These are phyloP conservation scores for Globisporangium megalacanthum DNA, from an alignment of 352 stramenopile genomes.

Conservation along the genomic window DNA sequence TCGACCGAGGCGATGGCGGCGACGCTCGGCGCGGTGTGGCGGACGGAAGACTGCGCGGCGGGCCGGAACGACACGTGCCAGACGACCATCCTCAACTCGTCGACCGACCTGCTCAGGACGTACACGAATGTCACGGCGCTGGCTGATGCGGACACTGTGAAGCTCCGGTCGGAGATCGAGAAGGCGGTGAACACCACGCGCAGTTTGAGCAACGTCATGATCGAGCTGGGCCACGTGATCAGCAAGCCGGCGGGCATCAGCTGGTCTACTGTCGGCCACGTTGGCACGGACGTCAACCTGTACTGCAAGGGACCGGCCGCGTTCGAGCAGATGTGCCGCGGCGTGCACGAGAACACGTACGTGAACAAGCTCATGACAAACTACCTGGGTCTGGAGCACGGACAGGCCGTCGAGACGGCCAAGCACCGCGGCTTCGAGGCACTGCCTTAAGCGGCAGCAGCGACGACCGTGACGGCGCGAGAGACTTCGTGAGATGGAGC, in stretches of 20 bases:
- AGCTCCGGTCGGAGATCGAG: conserved; percentile 31
- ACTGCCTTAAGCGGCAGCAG: conserved; percentile 10
- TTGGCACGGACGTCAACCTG: conserved; percentile 67
- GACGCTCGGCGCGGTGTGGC: conserved; percentile 29
- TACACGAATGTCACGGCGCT: conserved; percentile 52
- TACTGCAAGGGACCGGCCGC: conserved; percentile 61
- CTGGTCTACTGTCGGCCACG: conserved; percentile 61
- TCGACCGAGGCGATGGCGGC: conserved; percentile 53
- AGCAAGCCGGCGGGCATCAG: conserved; percentile 35
- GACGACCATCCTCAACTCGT: conserved; percentile 23
- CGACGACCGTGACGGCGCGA: no score
- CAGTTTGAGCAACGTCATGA: conserved; percentile 37
- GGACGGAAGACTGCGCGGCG: conserved; percentile 23
- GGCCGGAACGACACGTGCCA: conserved; percentile 44
- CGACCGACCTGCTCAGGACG: conserved; percentile 36
- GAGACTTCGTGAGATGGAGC: not conserved
- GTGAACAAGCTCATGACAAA: conserved; percentile 75
- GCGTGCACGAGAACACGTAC: conserved; percentile 61
- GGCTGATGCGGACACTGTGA: conserved; percentile 19
- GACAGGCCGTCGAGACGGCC: conserved; percentile 51
- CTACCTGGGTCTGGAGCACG: conserved; percentile 56
- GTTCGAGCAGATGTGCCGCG: conserved; percentile 60
- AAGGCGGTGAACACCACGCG: conserved; percentile 38
- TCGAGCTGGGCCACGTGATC: conserved; percentile 51
- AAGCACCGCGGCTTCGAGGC: conserved; percentile 38